These are phyloP conservation scores for Colletotrichum plurivorum DNA, from an alignment of 2,329 filamentous ascomycete species.

Conservation along the genomic window DNA sequence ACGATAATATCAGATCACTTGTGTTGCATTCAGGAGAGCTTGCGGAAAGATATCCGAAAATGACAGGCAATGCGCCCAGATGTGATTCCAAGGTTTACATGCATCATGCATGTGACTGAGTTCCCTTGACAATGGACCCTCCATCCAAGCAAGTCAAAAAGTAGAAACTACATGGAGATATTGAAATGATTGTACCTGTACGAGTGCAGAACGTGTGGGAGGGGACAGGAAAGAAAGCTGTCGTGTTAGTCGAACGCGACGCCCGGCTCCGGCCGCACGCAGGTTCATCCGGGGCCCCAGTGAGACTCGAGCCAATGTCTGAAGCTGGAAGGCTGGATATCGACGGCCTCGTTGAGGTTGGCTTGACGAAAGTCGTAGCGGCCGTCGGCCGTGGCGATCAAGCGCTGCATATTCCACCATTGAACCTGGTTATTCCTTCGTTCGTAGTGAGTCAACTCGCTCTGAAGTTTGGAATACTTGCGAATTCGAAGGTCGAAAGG, in stretches of 20 bases:
- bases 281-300: conserved; percentile 54
- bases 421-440: conserved; percentile 63
- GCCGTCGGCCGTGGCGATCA: conserved; percentile 78
- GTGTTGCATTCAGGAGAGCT: no score
- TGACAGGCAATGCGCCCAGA: background rate
- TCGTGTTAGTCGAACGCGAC: background rate
- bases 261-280: background rate
- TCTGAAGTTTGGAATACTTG: conserved; percentile 57
- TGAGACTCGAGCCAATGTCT: conserved; percentile 66
- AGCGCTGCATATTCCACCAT: conserved; percentile 70
- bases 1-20: no score
- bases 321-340: conserved; percentile 65
- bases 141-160: background rate
- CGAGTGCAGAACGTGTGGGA: background rate
- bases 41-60: background rate
- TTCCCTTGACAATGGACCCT: background rate
- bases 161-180: background rate
- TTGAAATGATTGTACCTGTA: background rate
- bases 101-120: background rate
- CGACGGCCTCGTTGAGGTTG: conserved; percentile 70
- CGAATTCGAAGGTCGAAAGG: conserved; percentile 55
- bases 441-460: conserved; percentile 57
- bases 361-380: conserved; percentile 75
- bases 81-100: background rate
- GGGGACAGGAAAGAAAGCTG: conserved; percentile 6